A percentile compares a stretch with the other conserved stretches of the same genome.
phyloP scores from a whole-genome alignment of 345 rosid genomes.

The Ceriops decandra region DNA sequence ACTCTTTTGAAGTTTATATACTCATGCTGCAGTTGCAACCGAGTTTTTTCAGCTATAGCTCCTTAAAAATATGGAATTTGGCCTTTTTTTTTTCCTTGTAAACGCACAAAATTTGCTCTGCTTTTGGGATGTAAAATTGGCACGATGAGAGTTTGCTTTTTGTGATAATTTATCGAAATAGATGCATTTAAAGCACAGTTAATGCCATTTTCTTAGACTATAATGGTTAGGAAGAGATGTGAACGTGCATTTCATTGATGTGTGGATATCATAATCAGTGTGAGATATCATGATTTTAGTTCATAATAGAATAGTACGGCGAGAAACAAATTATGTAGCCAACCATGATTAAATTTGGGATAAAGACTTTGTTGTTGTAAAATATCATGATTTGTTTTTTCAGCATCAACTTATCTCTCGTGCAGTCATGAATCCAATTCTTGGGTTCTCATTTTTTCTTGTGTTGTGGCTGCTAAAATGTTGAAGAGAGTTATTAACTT shows the following conservation, averaged over 20 bases:
- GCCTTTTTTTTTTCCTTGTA: too few species aligned
- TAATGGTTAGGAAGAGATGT: too few species aligned
- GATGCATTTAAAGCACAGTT: background rate
- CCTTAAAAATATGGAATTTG: too few species aligned
- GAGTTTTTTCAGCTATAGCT: background rate
- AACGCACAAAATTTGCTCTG: too few species aligned
- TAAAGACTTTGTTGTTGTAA: too few species aligned
- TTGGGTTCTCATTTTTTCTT: constrained; percentile 2
- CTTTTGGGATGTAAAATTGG: too few species aligned
- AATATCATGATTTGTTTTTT: background rate
- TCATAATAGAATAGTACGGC: too few species aligned
- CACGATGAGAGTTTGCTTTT: too few species aligned
- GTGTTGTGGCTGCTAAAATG: background rate
- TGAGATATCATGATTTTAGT: background rate
- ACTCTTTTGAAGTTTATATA: background rate
- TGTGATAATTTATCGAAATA: too few species aligned
- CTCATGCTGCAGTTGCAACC: background rate
- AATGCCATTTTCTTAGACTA: background rate
- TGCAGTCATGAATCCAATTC: too few species aligned
- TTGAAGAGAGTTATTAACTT: background rate
- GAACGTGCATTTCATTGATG: background rate
- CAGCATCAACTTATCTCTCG: background rate
- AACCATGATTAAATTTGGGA: too few species aligned
- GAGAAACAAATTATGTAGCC: too few species aligned
- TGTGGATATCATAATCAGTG: background rate